These are phyloP conservation scores for Termitomyces titanicus DNA, from an alignment of 768 basidiomycete species.

Conservation along the genomic window DNA sequence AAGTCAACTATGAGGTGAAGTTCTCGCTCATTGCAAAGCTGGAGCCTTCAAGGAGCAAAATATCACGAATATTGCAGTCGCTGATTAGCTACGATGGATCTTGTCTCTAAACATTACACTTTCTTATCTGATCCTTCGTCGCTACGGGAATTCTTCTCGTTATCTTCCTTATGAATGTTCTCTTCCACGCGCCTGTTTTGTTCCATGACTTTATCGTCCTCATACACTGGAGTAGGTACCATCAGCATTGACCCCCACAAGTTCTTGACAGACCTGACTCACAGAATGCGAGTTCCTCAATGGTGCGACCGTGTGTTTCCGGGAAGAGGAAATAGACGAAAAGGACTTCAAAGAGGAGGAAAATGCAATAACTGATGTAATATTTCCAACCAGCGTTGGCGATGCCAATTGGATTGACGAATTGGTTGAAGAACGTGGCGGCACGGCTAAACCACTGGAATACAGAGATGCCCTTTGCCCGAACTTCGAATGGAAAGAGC, in stretches of 20 bases:
- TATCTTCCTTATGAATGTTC: conserved; percentile 27
- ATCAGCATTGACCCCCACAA: neutral
- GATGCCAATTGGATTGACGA: conserved; percentile 64
- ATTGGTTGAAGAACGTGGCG: conserved; percentile 62
- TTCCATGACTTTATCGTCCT: conserved; percentile 36
- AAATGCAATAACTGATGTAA: conserved; percentile 54
- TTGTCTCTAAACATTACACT: neutral
- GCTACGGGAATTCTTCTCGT: neutral
- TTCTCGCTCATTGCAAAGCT: too few species aligned
- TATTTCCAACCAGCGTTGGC: conserved; percentile 55
- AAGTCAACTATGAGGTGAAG: too few species aligned
- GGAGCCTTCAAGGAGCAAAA: too few species aligned
- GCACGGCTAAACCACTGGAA: conserved; percentile 57
- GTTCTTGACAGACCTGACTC: conserved; percentile 18
- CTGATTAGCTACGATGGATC: too few species aligned
- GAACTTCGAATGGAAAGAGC: conserved; percentile 60
- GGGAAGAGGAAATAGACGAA: conserved; percentile 64
- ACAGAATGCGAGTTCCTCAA: conserved; percentile 62
- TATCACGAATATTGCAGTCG: too few species aligned
- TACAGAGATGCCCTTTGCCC: conserved; percentile 57
- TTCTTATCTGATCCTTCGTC: neutral
- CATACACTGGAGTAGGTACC: conserved; percentile 29
- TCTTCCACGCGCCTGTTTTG: conserved; percentile 39
- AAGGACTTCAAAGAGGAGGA: conserved; percentile 47
- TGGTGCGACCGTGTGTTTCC: conserved; percentile 48